Evolutionary conservation across 2,329 filamentous ascomycete genomes (phyloP), one percentile per base, ranked within the genome.

Genomic region (Capronia epimyces): DNA sequence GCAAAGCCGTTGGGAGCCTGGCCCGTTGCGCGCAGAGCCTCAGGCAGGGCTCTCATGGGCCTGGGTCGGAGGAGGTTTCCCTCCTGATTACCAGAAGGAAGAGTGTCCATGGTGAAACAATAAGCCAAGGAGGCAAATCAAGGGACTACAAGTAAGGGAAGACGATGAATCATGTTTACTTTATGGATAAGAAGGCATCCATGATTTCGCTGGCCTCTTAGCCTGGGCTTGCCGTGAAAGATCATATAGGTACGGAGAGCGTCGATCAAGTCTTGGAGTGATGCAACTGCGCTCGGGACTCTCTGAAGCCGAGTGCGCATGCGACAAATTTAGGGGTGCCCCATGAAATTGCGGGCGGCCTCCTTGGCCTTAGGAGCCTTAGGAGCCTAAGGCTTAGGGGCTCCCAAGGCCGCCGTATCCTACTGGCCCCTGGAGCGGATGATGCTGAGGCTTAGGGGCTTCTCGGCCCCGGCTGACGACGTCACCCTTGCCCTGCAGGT

Each of bases 1-100:
- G 63, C 37, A 42, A 56, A 60, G 43, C 62, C 58, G 40, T 64
- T 62, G 8, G 55, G 52, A 22, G 48, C 48, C 16, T 65, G 64
- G 18, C 65, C 58, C 9, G 60, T 15, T 22, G 42, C 42, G 46
- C 55, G 55, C 15, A 55, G 27, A 18, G 48, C 46, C 16, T 54
- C 55, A 3, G 50, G 55, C 37, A 57, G 31, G 2, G 51, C 47
- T 47, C 50, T 51, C 21, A 24, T 37, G 15, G 57, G 51, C 20
- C 57, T 55, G 8, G 57, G 57, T 22, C 57, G 57, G 20, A 59
- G 45, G 34, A 59, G 50, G 24, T 57, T 52, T 41, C 50, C 39
- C 24, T 59, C 57, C 9, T 45, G 39, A 31, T 47, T 57, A 16
- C 13, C 46, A 18, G 50, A 29, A 24, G 34, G 46, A 16, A 43